Base-by-base conservation (phyloP, 2,329 filamentous ascomycete genomes). In the Trichophyton mentagrophytes region DNA sequence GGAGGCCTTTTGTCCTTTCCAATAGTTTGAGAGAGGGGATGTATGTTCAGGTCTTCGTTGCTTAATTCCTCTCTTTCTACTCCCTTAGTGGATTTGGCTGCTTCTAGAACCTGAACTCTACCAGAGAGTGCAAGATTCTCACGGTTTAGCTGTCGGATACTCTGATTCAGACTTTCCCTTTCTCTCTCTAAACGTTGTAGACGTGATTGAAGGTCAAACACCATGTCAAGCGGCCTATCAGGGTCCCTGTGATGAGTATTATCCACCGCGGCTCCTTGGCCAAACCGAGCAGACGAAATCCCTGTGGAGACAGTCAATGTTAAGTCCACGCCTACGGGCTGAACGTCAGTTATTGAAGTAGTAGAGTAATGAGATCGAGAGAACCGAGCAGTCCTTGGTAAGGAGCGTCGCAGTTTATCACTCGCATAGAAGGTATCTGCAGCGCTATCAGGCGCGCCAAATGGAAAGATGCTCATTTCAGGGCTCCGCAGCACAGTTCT, bases 31-130 rank as follows among this genome's bases (percentile, higher is more conserved):
- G 22, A 27, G 6, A 27, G 13, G 5, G 4, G 22, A n/a, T 20
- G 33, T 59, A n/a, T 68, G 68, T 25, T 69, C n/a, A 36, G n/a
- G 36, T 27, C 60, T 47, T 33, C 57, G 36, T 40, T 40, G 69
- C 15, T 36, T 13, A 55, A 11, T 30, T 55, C 30, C 30, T 27
- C 27, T 17, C 33, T 11, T 9, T 27, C 20, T 27, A 17, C n/a
- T n/a, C 6, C n/a, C 15, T 5, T 1, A 8, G 51, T 20, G 13
- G 15, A 55, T 20, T 55, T 33, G 11, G 27, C 51, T 3, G 13
- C 27, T 17, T 55, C 51, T 11, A 55, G 13, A 33, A 17, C 51
- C 11, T 55, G 25, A 7, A 55, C 27, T 27, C 27, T 55, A 17
- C 20, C 51, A 36, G 27, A 55, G 1, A 55, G 30, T 3, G 15